phyloP scores from a whole-genome alignment of 306 rosid genomes.

The Fragaria vesca region DNA sequence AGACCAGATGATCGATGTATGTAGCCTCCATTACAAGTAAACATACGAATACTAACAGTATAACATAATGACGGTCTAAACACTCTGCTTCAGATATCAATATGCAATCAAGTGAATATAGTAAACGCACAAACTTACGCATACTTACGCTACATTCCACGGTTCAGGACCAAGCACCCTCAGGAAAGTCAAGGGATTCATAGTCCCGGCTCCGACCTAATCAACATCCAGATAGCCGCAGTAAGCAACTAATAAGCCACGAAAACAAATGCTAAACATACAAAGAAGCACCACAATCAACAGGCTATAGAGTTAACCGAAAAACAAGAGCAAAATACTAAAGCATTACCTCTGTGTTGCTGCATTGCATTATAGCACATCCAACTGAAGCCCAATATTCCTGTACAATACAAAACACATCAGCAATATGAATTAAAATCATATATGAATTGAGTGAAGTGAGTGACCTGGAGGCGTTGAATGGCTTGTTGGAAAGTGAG shows the following conservation, averaged over 20 bases:
- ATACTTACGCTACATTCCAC: constrained; percentile 99
- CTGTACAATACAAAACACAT: constrained; percentile 35
- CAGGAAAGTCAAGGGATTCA: constrained; percentile 94
- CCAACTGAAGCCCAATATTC: constrained; percentile 99
- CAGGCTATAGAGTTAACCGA: neutral
- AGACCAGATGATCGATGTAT: neutral
- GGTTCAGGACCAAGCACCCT: constrained; percentile 99
- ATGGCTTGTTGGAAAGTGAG: constrained; percentile 92
- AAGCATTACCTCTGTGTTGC: constrained; percentile 85
- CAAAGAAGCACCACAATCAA: neutral
- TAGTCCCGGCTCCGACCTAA: constrained; percentile 99
- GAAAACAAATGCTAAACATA: neutral
- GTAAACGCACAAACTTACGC: constrained; percentile 40
- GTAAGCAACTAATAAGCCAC: neutral
- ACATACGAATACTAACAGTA: neutral
- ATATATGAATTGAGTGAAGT: neutral
- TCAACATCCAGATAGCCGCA: constrained; percentile 27
- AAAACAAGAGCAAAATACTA: neutral
- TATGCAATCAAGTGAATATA: neutral
- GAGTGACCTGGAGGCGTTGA: constrained; percentile 88
- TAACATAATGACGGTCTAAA: neutral
- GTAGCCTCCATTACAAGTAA: neutral
- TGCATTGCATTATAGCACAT: constrained; percentile 97
- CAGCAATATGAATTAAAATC: neutral
- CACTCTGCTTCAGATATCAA: neutral